Percentiles rank a stretch among this genome's conserved stretches.
Conservation (phyloP, 2,329 filamentous ascomycete species). For the Magnaporthiopsis incrustans region DNA sequence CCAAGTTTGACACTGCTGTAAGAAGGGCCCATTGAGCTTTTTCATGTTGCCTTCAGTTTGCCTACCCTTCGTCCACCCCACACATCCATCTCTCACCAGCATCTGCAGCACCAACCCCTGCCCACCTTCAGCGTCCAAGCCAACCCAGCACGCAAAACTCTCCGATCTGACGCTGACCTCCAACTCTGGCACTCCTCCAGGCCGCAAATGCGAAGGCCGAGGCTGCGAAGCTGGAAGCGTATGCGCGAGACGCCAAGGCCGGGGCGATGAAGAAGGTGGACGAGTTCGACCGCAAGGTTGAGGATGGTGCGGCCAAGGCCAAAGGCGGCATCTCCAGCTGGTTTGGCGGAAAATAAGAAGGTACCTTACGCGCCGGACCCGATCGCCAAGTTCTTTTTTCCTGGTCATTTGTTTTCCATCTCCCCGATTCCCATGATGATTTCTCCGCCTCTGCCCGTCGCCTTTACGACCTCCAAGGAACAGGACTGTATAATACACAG, state of each 20-base stretch:
- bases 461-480: background rate
- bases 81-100: slow-evolving; percentile 13
- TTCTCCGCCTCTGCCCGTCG: background rate
- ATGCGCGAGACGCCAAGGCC: slow-evolving; percentile 55
- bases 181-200: slow-evolving; percentile 24
- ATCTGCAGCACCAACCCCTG: slow-evolving; percentile 22
- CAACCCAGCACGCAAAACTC: no score
- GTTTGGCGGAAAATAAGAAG: slow-evolving; percentile 59
- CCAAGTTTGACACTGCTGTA: slow-evolving; percentile 64
- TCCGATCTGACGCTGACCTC: background rate
- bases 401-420: background rate
- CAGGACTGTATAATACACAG: background rate
- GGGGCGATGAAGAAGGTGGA: slow-evolving; percentile 67
- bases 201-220: slow-evolving; percentile 56
- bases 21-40: slow-evolving; percentile 21
- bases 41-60: background rate
- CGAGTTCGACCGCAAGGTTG: slow-evolving; percentile 74
- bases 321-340: slow-evolving; percentile 79
- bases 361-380: no score
- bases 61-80: background rate
- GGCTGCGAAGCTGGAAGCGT: slow-evolving; percentile 50
- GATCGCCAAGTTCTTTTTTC: background rate
- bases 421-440: background rate
- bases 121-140: background rate
- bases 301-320: slow-evolving; percentile 69